Conservation (phyloP, 371 early-diverging fungal genomes). For the Syncephalastrum sp. region DNA sequence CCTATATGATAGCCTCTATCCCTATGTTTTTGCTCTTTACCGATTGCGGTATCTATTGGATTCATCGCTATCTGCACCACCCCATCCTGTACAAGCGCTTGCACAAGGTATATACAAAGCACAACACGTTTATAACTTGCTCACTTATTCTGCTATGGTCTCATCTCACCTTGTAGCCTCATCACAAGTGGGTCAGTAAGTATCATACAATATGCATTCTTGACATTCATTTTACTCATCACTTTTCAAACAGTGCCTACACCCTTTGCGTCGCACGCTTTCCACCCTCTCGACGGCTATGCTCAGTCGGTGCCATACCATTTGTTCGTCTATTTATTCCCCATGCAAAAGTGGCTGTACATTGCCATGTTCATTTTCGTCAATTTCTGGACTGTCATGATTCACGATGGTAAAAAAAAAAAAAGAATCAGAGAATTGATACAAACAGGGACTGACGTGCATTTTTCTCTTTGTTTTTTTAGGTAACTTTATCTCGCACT, state of each 20-base stretch:
- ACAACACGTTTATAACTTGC: not conserved
- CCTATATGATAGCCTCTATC: slow-evolving; percentile 64
- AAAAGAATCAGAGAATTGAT: not conserved
- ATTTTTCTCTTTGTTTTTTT: slow-evolving; percentile 10
- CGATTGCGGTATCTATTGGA: slow-evolving; percentile 93
- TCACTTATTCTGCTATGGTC: slow-evolving; percentile 1
- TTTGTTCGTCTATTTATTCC: slow-evolving; percentile 81
- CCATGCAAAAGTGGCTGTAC: slow-evolving; percentile 89
- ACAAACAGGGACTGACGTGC: not conserved
- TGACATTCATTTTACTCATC: slow-evolving; percentile 4
- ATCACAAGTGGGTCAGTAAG: slow-evolving; percentile 56
- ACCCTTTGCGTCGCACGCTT: slow-evolving; percentile 95
- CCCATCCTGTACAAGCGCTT: slow-evolving; percentile 81
- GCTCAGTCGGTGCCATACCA: slow-evolving; percentile 95
- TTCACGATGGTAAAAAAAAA: slow-evolving; percentile 83
- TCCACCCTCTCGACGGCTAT: slow-evolving; percentile 93
- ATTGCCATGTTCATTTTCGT: slow-evolving; percentile 85
- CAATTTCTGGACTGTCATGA: slow-evolving; percentile 94
- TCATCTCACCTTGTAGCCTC: slow-evolving; percentile 31
- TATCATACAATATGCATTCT: not conserved
- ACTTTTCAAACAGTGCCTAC: slow-evolving; percentile 78
- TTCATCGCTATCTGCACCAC: slow-evolving; percentile 90
- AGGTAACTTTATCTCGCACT: slow-evolving; percentile 63
- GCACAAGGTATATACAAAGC: slow-evolving; percentile 72
- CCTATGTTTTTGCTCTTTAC: slow-evolving; percentile 85